A percentile compares a stretch with the other conserved stretches of the same genome.
Conservation (phyloP, 176 grass and related monocot species). For the Avena atlantica region DNA sequence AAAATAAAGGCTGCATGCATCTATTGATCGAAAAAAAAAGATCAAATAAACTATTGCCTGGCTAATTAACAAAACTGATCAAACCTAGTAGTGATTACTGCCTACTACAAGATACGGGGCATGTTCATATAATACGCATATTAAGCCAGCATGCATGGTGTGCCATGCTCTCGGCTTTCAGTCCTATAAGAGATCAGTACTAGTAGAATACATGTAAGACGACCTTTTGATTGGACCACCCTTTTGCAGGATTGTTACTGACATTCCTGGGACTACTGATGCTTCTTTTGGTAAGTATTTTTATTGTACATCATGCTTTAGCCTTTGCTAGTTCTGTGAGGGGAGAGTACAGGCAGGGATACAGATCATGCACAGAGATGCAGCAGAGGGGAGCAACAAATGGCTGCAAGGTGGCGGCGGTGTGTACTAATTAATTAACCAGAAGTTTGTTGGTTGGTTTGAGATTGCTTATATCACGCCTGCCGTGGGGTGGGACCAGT, state of each 20-base stretch:
- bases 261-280: conserved; percentile 3
- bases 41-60: not conserved
- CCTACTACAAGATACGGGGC: too few species aligned
- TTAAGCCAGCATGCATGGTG: not conserved
- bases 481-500: too few species aligned
- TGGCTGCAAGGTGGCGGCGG: too few species aligned
- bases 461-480: too few species aligned
- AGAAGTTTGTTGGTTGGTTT: too few species aligned
- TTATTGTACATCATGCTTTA: not conserved
- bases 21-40: too few species aligned
- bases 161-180: not conserved
- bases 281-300: conserved; percentile 12
- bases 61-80: not conserved
- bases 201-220: not conserved
- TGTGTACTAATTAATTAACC: too few species aligned
- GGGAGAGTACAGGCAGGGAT: not conserved
- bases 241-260: conserved; percentile 19
- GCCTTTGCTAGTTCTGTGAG: not conserved
- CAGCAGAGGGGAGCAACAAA: too few species aligned
- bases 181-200: too few species aligned
- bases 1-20: too few species aligned
- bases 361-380: not conserved
- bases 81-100: too few species aligned
- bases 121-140: not conserved
- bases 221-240: not conserved